phyloP scores from a whole-genome alignment of 1,284 basidiomycete species.

The Fistulina hepatica region DNA sequence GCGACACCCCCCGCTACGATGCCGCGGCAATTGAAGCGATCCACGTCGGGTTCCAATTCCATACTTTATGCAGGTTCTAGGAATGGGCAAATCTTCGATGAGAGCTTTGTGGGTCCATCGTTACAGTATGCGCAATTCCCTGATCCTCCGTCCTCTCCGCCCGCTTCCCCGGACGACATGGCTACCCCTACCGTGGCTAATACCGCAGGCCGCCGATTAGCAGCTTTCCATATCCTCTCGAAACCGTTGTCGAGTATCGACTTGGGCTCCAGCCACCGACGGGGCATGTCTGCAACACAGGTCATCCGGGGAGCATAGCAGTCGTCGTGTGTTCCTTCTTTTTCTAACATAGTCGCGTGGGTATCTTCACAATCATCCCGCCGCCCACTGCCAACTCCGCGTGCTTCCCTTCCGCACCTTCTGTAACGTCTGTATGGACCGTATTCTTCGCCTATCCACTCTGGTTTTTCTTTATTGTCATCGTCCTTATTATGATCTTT shows the following conservation, averaged over 20 bases:
- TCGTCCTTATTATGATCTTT: no score
- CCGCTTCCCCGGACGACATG: constrained; percentile 25
- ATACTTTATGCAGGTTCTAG: constrained; percentile 32
- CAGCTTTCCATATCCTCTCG: constrained; percentile 48
- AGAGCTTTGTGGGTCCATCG: constrained; percentile 48
- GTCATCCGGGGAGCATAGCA: no score
- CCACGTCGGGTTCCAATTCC: constrained; percentile 40
- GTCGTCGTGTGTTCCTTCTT: no score
- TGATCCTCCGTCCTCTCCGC: constrained; percentile 54
- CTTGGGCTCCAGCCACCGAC: constrained; percentile 37
- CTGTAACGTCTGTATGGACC: no score
- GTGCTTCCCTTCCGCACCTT: no score
- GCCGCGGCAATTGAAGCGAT: constrained; percentile 34
- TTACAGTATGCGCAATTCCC: constrained; percentile 61
- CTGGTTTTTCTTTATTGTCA: no score
- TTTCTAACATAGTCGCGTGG: no score
- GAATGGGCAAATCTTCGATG: constrained; percentile 24
- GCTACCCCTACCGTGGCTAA: constrained; percentile 27
- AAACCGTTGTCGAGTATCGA: constrained; percentile 42
- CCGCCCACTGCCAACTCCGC: no score
- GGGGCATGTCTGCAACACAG: constrained; percentile 54
- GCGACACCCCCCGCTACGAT: no score
- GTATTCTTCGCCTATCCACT: no score
- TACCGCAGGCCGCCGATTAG: constrained; percentile 43
- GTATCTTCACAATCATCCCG: no score